These are phyloP conservation scores for Spergularia bocconei DNA, from an alignment of 148 eudicot species.

Conservation along the genomic window DNA sequence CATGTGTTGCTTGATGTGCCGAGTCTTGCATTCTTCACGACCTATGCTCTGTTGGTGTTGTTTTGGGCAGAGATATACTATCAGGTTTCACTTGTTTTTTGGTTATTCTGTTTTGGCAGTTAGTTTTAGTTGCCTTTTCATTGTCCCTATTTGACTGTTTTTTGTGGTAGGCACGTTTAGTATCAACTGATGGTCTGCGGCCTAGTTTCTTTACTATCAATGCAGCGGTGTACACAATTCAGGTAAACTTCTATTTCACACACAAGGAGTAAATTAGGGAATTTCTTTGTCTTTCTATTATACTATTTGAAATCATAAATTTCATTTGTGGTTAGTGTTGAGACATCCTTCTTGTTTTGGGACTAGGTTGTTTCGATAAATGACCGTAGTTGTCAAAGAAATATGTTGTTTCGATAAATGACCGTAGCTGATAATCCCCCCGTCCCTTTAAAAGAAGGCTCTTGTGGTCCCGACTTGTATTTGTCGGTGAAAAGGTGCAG, in stretches of 20 bases:
- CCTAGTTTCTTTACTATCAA: constrained; percentile 83
- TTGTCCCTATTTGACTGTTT: constrained; percentile 1
- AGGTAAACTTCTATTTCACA: constrained; percentile 47
- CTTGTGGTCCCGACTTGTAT: no score
- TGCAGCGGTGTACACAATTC: constrained; percentile 73
- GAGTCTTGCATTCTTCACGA: constrained; percentile 91
- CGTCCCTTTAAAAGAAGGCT: no score
- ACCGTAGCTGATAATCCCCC: no score
- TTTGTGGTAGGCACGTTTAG: constrained; percentile 73
- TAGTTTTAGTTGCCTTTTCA: background rate
- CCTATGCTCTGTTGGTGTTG: constrained; percentile 82
- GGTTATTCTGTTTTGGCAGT: constrained; percentile 2
- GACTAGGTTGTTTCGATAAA: background rate
- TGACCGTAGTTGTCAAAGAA: background rate
- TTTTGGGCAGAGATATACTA: constrained; percentile 99
- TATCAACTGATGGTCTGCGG: constrained; percentile 78
- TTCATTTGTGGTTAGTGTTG: background rate
- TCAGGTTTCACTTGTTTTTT: constrained; percentile 51
- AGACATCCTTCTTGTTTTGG: background rate
- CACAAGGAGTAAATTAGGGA: background rate
- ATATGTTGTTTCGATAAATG: no score
- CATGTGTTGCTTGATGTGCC: constrained; percentile 89
- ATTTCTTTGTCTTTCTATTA: background rate
- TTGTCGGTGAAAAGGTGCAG: no score
- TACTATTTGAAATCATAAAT: background rate